Base-by-base conservation (phyloP, 352 stramenopile species). In the Plasmopara viticola region DNA sequence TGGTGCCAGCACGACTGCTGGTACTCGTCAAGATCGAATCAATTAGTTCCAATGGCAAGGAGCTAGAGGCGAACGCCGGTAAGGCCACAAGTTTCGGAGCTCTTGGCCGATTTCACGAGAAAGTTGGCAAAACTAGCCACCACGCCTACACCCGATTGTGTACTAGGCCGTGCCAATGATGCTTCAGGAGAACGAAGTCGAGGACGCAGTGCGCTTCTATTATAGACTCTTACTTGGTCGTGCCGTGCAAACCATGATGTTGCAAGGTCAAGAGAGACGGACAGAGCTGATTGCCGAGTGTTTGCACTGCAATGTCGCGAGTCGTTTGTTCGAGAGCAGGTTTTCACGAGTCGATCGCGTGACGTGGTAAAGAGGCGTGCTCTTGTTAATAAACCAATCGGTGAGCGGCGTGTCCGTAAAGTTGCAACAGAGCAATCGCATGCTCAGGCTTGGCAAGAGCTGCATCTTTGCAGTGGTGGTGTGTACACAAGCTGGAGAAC, bases 211-310 rank as follows among this genome's bases (percentile, higher is more conserved):
- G 9, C 66, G 83, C 12, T 61, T 97, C 35, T 54, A 97, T 8
- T 89, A 97, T 64, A 83, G 88, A 48, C 66, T 97, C 2, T 48
- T 97, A 29, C 82, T 89, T 39, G 90, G 89, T 13, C 82, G 89
- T 31, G 87, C 89, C 15, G 85, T 97, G 17, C 90, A 97, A 68
- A 97, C 96, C 56, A 93, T 91, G 66, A 97, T 97, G 88, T 95
- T 94, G 49, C 84, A 97, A 41, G 90, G 84, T 64, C 95, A 95
- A 40, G 72, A 89, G 48, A 82, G 87, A 6, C 74, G 89, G 6
- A 2, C n/a, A n/a, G n/a, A n/a, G n/a, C n/a, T n/a, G n/a, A n/a
- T n/a, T n/a, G n/a, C n/a, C n/a, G n/a, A n/a, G n/a, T n/a, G n/a
- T n/a, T n/a, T n/a, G n/a, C n/a, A n/a, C n/a, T n/a, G n/a, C n/a